Base-by-base conservation (phyloP, 306 rosid species). In the Lathyrus aphaca region DNA sequence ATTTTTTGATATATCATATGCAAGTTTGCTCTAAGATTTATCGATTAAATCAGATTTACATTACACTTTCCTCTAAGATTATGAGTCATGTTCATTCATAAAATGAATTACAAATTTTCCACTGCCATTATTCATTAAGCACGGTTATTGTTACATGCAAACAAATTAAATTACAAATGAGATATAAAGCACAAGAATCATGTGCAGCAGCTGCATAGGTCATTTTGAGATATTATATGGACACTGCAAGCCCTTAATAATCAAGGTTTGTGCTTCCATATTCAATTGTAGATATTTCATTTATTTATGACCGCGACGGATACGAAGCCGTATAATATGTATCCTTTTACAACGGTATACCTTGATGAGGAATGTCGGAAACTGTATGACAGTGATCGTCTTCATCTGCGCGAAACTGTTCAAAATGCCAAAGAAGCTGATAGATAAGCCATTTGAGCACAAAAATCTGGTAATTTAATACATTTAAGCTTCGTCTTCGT, bases 401-500 rank as follows among this genome's bases (percentile, higher is more conserved):
- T 64, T 73, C 40, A n/a, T 53, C 64, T 37, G 63, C 38, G 61
- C 63, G 10, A 6, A 56, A 29, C 38, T 46, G 63, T 73, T 15
- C 16, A 66, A 70, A 50, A 73, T 56, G 74, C 43, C 19, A 37
- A 19, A 37, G 11, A 37, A 49, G n/a, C n/a, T n/a, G n/a, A n/a
- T n/a, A n/a, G n/a, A n/a, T n/a, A n/a, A 37, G 19, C 50, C 67
- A 29, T 51, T 61, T 66, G 72, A 44, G 81, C 73, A 61, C 53
- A 38, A 68, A 71, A 61, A 38, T 21, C 32, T 17, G 18, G 44
- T 30, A 63, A 10, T 66, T 16, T 18, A 19, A 62, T 68, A 18
- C 55, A 66, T 71, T 84, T 74, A 92, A 32, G 60, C 71, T 56
- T 50, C 81, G 35, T 75, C 64, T 38, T 80, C 90, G 25, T 87